These are phyloP conservation scores for Berkeleyomyces basicola DNA, from an alignment of 2,329 filamentous ascomycete species.

Conservation along the genomic window DNA sequence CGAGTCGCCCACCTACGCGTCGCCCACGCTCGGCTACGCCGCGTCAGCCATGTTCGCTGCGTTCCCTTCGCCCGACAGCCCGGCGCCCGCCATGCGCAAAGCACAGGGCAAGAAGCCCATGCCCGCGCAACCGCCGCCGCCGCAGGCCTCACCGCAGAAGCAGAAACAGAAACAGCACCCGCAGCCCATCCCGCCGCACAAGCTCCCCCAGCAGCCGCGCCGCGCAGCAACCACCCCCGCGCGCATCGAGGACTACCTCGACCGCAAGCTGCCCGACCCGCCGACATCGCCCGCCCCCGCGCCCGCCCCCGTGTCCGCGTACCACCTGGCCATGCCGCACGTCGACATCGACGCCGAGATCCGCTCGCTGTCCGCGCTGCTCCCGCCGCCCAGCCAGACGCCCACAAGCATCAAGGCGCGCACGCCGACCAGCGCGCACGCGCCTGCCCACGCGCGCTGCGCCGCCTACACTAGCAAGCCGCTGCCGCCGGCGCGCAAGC, in stretches of 20 bases:
- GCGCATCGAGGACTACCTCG: conserved; percentile 3
- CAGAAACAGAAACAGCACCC: neutral
- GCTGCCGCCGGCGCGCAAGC: neutral
- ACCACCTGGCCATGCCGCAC: neutral
- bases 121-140: neutral
- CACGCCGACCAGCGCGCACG: neutral
- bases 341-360: conserved; percentile 7
- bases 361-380: neutral
- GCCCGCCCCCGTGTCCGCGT: conserved; percentile 1
- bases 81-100: neutral
- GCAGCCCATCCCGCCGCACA: neutral
- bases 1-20: neutral
- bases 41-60: neutral
- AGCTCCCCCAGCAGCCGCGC: neutral
- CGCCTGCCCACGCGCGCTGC: neutral
- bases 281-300: neutral
- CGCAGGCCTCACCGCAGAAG: neutral
- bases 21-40: neutral
- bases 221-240: neutral
- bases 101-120: neutral
- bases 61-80: neutral
- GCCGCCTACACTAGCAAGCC: neutral
- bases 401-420: neutral
- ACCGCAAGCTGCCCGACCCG: conserved; percentile 5
- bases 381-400: neutral